Conservation (phyloP, 306 rosid species). For the Citrullus amarus region DNA sequence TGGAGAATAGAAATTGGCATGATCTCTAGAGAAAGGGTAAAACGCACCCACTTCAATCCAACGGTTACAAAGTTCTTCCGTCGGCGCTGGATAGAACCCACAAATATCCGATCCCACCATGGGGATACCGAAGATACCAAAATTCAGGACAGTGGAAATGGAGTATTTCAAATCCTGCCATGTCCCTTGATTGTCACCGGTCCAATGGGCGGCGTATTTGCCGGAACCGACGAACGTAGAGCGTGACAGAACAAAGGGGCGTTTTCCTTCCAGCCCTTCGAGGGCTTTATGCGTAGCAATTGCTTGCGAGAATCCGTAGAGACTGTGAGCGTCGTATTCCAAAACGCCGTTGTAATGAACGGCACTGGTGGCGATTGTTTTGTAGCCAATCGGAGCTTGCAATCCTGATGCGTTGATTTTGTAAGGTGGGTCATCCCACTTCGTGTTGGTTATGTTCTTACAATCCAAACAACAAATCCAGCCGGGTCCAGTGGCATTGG, state of each 20-base stretch:
- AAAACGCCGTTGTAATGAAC: constrained; percentile 69
- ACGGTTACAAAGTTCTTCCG: constrained; percentile 90
- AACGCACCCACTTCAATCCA: constrained; percentile 97
- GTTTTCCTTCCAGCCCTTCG: constrained; percentile 59
- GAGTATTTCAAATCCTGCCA: constrained; percentile 82
- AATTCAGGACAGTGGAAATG: constrained; percentile 76
- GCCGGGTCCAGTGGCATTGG: constrained; percentile 58
- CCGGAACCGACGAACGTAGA: constrained; percentile 84
- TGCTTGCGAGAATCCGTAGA: constrained; percentile 76
- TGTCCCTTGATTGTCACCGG: constrained; percentile 80
- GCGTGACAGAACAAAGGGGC: constrained; percentile 76
- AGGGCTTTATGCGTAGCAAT: constrained; percentile 81
- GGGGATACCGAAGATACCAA: constrained; percentile 89
- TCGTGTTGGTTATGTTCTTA: constrained; percentile 67
- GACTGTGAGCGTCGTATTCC: constrained; percentile 94
- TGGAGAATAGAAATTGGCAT: constrained; percentile 79
- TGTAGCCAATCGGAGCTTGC: constrained; percentile 67
- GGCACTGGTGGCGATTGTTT: constrained; percentile 90
- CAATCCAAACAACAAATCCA: constrained; percentile 91
- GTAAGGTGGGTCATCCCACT: constrained; percentile 95
- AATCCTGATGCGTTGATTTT: constrained; percentile 78
- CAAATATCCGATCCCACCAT: constrained; percentile 96
- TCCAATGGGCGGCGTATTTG: constrained; percentile 90
- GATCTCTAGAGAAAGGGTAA: constrained; percentile 93
- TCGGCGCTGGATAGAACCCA: constrained; percentile 81